Evolutionary conservation across 2,329 filamentous ascomycete species (phyloP), one percentile per base, ranked within the genome.

Genomic region (Fusarium tuaranense): DNA sequence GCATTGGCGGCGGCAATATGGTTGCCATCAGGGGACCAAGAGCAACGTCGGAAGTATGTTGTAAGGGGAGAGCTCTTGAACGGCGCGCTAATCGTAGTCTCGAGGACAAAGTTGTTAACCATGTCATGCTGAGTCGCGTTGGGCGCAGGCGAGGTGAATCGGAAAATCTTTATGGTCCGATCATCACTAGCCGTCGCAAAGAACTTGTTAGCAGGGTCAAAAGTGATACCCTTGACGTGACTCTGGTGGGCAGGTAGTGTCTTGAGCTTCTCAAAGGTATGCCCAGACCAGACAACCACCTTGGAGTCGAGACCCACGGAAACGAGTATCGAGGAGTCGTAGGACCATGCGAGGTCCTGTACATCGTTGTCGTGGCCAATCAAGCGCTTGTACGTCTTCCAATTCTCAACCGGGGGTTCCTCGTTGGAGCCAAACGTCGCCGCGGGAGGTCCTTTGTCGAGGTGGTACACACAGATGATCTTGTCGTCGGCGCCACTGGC

Each of bases 361-460:
- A 99, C 95, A 85, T 99, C 97, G 81, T 98, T 99, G 80, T 99
- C 97, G 82, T 99, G 97, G 18, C 97, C 97, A 69, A 98, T 97
- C 63, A 99, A 87, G 73, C 97, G 92, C 81, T 95, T 94, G 79
- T 95, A 93, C 25, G 97, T 97, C 84, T 97, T 95, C 97, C 97
- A 99, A 79, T 98, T 98, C 87, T 99, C 97, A 57, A 97, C 93
- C 0, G 96, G 95, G 4, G 96, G 95, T 34, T 95, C 91, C 81
- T 98, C 97, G 82, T 95, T 97, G 61, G 93, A 91, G 91, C 95
- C 95, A 82, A 97, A 97, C 12, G 94, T 93, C 12, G 93, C 90
- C 63, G 93, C 89, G 79, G 95, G 94, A 27, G 94, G 91, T 80
- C 92, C 94, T 67, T 93, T 90, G 83, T 98, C 95, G 65, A 98